These are phyloP conservation scores for Tuber indicum DNA, from an alignment of 495 filamentous ascomycete species.

Conservation along the genomic window DNA sequence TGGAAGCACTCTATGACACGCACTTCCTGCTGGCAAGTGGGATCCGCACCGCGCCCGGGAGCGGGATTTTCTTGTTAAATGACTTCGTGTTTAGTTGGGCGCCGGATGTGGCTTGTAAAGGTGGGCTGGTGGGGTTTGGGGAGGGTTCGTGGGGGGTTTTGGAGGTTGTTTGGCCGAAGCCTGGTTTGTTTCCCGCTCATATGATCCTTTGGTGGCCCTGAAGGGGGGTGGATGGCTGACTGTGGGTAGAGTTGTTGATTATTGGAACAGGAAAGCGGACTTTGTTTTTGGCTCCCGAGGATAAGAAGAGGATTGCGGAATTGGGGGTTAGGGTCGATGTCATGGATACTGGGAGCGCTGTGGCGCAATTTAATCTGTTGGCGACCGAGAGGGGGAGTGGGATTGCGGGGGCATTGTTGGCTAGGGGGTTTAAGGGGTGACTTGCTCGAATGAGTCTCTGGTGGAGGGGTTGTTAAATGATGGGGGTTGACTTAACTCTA, in stretches of 20 bases:
- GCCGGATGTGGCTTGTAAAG: conserved; percentile 59
- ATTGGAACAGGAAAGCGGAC: conserved; percentile 73
- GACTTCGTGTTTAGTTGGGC: conserved; percentile 85
- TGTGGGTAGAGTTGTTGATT: conserved; percentile 68
- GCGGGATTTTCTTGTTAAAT: conserved; percentile 65
- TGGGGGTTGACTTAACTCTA: conserved; percentile 6
- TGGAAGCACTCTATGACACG: conserved; percentile 70
- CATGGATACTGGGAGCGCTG: conserved; percentile 88
- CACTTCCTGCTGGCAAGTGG: conserved; percentile 81
- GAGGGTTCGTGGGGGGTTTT: conserved; percentile 69
- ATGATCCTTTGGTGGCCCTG: conserved; percentile 18
- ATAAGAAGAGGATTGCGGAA: conserved; percentile 61
- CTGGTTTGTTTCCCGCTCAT: conserved; percentile 55
- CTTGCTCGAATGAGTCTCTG: background rate
- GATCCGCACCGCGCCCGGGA: conserved; percentile 56
- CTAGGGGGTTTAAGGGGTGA: conserved; percentile 27
- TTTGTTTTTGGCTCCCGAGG: conserved; percentile 66
- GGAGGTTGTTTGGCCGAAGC: conserved; percentile 77
- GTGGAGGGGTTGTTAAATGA: conserved; percentile 10
- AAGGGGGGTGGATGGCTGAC: conserved; percentile 13
- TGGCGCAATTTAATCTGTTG: conserved; percentile 80
- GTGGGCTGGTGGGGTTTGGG: conserved; percentile 73
- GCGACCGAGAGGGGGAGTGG: conserved; percentile 72
- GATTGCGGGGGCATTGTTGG: conserved; percentile 79
- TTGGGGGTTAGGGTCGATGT: conserved; percentile 83